phyloP scores from a whole-genome alignment of 2,329 filamentous ascomycete species.

The Monilinia polystroma region DNA sequence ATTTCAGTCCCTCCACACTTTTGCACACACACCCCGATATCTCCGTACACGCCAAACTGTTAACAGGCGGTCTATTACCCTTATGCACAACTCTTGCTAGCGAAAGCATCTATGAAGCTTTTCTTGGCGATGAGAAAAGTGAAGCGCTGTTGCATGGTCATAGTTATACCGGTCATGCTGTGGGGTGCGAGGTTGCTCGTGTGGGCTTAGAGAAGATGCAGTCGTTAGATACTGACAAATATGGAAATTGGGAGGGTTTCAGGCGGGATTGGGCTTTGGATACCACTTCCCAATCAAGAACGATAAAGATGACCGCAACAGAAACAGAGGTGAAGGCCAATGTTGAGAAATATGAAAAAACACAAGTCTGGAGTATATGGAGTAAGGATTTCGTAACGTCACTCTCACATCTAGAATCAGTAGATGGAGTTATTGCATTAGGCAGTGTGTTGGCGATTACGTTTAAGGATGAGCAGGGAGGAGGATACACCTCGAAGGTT shows the following conservation, averaged over 20 bases:
- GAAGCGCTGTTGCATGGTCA: conserved; percentile 81
- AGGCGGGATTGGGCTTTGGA: conserved; percentile 48
- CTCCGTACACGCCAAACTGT: conserved; percentile 76
- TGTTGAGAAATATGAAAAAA: background rate
- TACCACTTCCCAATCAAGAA: background rate
- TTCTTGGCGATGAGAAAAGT: conserved; percentile 69
- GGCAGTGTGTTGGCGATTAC: conserved; percentile 72
- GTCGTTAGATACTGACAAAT: conserved; percentile 53
- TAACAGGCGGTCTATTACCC: conserved; percentile 77
- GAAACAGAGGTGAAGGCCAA: background rate
- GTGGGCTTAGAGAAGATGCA: conserved; percentile 61
- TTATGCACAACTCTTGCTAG: conserved; percentile 75
- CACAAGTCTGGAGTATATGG: conserved; percentile 68
- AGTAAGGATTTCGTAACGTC: conserved; percentile 56
- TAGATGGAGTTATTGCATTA: conserved; percentile 69
- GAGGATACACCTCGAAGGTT: conserved; percentile 41
- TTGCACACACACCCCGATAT: conserved; percentile 70
- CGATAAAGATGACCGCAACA: background rate
- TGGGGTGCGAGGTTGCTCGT: conserved; percentile 78
- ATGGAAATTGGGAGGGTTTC: conserved; percentile 57
- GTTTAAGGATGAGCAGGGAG: conserved; percentile 45
- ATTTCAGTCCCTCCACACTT: conserved; percentile 68
- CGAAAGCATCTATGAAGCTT: conserved; percentile 69
- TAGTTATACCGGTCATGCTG: conserved; percentile 81
- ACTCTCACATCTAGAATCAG: conserved; percentile 55